Evolutionary conservation across 768 basidiomycete species (phyloP), one percentile per base, ranked within the genome.

Genomic region (Amanita pallidorosea): DNA sequence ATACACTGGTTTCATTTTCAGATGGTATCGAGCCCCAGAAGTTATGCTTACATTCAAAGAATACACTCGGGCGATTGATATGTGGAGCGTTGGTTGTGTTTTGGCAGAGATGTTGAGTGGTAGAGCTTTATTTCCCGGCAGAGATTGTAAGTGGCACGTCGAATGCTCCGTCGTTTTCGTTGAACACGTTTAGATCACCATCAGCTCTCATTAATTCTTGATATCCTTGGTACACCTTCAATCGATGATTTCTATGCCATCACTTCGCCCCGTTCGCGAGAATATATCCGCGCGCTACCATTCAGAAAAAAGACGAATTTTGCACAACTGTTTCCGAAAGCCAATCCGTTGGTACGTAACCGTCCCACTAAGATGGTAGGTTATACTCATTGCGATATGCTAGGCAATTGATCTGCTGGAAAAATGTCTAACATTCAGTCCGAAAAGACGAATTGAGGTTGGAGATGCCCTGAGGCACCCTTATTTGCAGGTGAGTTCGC

Each of bases 41-140:
- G 91, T 94, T 62, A 95, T 95, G 91, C 72, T 93, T 47, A 88
- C 85, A 3, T 93, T 92, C 79, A 89, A 90, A 70, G 85, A 85
- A 81, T 85, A 85, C 62, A 83, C 82, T 51, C 83, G 83, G 72
- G 83, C 80, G n/a, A 79, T 85, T 54, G 85, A 85, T 61, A 69
- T 84, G 53, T 86, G 83, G 84, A 80, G 82, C 7, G 80, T 85
- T 37, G 82, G 83, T 4, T 85, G 83, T 58, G 81, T 86, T 57
- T 72, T 85, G 43, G 88, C 89, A 6, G 90, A 93, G 66, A 80
- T 94, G 66, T 69, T 94, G 47, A 83, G 72, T 25, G 85, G 84
- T 3, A 80, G 81, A 54, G 86, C 90, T 2, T 71, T 95, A 42
- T 94, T 95, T 75, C 91, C 89, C 0, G 90, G 91, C 1, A 80